Evolutionary conservation across 139 green algal genomes (phyloP).

Genomic region (Chlorella sp.): DNA sequence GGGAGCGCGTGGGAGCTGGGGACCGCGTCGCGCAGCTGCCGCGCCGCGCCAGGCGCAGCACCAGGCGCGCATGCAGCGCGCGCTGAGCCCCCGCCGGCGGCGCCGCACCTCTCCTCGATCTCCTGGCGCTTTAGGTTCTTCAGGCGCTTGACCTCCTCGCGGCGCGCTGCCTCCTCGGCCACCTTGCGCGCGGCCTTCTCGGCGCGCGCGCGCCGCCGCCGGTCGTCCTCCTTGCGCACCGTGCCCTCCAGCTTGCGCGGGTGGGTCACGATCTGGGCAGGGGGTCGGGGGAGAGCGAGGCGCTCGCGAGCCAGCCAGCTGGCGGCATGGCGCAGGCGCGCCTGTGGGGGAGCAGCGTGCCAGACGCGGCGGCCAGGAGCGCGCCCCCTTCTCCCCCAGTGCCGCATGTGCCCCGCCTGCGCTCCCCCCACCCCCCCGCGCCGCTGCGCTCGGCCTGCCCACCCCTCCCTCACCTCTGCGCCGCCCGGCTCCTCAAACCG

Average conservation of each 20-base stretch:
- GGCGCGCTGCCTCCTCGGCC: slow-evolving; percentile 3
- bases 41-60: not conserved
- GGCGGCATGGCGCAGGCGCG: too few relatives aligned
- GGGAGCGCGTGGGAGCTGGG: not conserved
- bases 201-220: slow-evolving; percentile 63
- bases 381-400: too few relatives aligned
- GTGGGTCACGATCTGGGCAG: slow-evolving; percentile 71
- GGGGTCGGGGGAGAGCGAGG: too few relatives aligned
- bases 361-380: too few relatives aligned
- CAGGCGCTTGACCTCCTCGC: not conserved
- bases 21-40: not conserved
- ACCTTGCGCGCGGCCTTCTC: slow-evolving; percentile 56
- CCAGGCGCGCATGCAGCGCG: not conserved
- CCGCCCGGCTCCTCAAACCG: slow-evolving; percentile 82
- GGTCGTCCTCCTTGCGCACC: slow-evolving; percentile 72
- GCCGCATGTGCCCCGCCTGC: too few relatives aligned
- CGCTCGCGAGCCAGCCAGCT: too few relatives aligned
- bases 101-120: slow-evolving; percentile 69
- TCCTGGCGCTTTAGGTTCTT: slow-evolving; percentile 86
- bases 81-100: slow-evolving; percentile 2
- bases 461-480: too few relatives aligned
- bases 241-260: slow-evolving; percentile 69
- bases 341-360: too few relatives aligned
- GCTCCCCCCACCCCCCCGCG: too few relatives aligned
- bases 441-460: too few relatives aligned